Evolutionary conservation across 805 yeast genomes (phyloP).

Genomic region (Suhomyces faveliae): DNA sequence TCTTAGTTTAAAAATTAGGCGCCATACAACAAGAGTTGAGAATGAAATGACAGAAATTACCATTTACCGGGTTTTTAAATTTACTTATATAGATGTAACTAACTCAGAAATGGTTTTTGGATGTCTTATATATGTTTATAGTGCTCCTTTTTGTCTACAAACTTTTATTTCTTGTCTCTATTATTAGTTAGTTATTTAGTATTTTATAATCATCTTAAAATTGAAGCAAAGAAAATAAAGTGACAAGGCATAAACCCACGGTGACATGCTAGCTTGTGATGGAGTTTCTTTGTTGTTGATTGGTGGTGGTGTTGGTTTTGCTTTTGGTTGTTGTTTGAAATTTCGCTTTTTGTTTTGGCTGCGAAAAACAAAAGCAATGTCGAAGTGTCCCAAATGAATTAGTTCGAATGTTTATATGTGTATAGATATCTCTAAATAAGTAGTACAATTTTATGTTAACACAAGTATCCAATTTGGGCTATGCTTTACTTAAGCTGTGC

Average conservation of each 20-base stretch:
- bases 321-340: background rate
- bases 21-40: background rate
- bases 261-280: background rate
- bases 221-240: conserved; percentile 1
- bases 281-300: conserved; percentile 3
- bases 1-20: background rate
- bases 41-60: background rate
- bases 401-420: background rate
- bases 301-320: conserved; percentile 1
- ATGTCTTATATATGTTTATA: background rate
- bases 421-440: background rate
- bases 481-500: background rate
- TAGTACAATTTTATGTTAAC: background rate
- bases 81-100: conserved; percentile 3
- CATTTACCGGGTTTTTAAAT: background rate
- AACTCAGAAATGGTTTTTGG: background rate
- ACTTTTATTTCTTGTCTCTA: conserved; percentile 10
- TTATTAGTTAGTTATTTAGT: conserved; percentile 9
- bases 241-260: background rate
- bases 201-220: conserved; percentile 6
- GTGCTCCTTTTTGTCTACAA: conserved; percentile 2
- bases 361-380: conserved; percentile 4
- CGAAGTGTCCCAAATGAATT: background rate
- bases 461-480: background rate
- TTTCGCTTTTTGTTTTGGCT: conserved; percentile 7